Evolutionary conservation across 495 filamentous ascomycete species (phyloP).

Genomic region (Podospora didyma): DNA sequence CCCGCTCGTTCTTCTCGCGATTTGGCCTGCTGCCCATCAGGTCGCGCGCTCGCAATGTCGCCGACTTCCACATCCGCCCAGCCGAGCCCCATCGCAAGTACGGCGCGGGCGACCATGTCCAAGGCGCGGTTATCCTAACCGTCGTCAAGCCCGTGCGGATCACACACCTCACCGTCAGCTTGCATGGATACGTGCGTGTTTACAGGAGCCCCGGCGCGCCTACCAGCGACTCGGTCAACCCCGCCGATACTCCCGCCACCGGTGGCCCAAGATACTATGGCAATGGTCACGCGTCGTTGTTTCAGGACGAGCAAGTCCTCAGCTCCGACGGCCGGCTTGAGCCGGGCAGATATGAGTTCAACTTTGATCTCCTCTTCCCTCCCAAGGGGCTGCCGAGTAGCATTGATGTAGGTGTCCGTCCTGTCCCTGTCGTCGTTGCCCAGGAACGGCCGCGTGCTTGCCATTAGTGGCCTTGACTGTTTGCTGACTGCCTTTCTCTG

Average conservation of each 20-base stretch:
- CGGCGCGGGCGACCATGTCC: conserved; percentile 57
- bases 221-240: conserved; percentile 52
- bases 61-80: conserved; percentile 76
- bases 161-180: conserved; percentile 82
- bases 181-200: conserved; percentile 87
- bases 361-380: conserved; percentile 80
- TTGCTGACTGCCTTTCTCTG: conserved; percentile 5
- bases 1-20: conserved; percentile 42
- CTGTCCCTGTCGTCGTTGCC: neutral
- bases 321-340: conserved; percentile 88
- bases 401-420: conserved; percentile 81
- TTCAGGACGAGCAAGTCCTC: conserved; percentile 85
- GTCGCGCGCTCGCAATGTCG: conserved; percentile 63
- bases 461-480: neutral
- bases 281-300: conserved; percentile 79
- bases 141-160: conserved; percentile 79
- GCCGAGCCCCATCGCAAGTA: conserved; percentile 89
- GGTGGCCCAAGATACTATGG: conserved; percentile 67
- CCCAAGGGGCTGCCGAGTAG: conserved; percentile 81
- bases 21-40: conserved; percentile 56
- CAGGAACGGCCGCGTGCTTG: neutral
- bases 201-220: conserved; percentile 69
- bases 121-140: conserved; percentile 74
- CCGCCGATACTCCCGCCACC: conserved; percentile 40
- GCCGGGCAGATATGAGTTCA: conserved; percentile 84